Percentiles rank a stretch among this genome's conserved stretches.
Conservation (phyloP, 768 basidiomycete genomes). For the Boletus coccyginus region DNA sequence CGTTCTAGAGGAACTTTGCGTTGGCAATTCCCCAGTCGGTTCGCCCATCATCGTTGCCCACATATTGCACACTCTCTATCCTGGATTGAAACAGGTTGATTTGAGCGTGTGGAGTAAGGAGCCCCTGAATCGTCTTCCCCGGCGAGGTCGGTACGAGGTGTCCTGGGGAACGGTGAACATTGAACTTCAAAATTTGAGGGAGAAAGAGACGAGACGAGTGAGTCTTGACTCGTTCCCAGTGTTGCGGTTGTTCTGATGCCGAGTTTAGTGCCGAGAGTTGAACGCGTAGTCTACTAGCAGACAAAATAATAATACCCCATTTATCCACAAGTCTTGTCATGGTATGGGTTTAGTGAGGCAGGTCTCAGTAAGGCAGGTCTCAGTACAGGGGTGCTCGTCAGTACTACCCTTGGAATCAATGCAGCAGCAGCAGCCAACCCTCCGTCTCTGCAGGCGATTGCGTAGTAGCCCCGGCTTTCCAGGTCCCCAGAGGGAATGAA, state of each 20-base stretch:
- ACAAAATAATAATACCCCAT: no score
- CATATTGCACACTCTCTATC: conserved; percentile 14
- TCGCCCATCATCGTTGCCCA: conserved; percentile 9
- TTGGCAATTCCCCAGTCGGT: conserved; percentile 22
- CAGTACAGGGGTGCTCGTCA: no score
- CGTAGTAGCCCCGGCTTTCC: no score
- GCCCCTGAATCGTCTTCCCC: conserved; percentile 8
- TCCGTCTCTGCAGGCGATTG: no score
- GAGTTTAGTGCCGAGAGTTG: background rate
- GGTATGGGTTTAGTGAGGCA: no score
- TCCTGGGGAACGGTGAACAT: conserved; percentile 21
- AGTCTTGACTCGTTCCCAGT: background rate
- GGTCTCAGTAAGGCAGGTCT: no score
- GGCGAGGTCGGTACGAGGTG: conserved; percentile 11
- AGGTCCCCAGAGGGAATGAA: no score
- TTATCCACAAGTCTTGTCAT: no score
- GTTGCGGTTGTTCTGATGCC: background rate
- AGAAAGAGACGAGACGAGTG: background rate
- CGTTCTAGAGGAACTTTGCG: conserved; percentile 9
- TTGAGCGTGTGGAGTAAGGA: conserved; percentile 17
- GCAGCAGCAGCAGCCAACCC: no score
- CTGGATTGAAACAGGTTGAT: conserved; percentile 18
- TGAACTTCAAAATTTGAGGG: conserved; percentile 3
- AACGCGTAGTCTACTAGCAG: no score
- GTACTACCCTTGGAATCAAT: no score